Evolutionary conservation across 768 basidiomycete genomes (phyloP).

Genomic region (Lentinula guzmanii): DNA sequence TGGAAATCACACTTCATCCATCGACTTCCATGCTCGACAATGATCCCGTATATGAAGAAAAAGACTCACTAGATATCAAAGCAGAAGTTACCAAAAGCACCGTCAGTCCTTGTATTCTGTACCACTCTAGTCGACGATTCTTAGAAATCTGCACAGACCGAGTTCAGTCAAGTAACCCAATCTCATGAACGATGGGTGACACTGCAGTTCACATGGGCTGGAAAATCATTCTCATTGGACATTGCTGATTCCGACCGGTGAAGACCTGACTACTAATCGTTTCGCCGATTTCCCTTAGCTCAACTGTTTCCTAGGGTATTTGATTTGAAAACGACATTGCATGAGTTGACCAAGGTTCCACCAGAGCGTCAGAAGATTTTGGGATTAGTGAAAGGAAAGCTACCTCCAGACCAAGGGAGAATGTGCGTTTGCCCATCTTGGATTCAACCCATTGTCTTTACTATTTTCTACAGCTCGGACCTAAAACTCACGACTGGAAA

Average conservation of each 20-base stretch:
- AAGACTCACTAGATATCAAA: not conserved
- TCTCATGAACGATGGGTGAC: constrained; percentile 47
- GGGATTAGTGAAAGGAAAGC: constrained; percentile 77
- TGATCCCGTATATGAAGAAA: not conserved
- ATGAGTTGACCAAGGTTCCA: constrained; percentile 71
- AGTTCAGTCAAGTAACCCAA: not conserved
- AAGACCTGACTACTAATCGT: not conserved
- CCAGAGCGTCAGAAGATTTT: constrained; percentile 84
- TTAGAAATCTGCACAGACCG: not conserved
- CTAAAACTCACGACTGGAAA: constrained; percentile 52
- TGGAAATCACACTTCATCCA: constrained; percentile 2
- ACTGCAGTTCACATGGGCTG: constrained; percentile 68
- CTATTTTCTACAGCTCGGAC: constrained; percentile 38
- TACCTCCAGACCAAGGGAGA: constrained; percentile 67
- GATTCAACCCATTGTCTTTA: not conserved
- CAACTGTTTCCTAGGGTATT: constrained; percentile 48
- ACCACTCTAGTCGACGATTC: not conserved
- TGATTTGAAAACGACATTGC: constrained; percentile 68
- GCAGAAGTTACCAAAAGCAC: not conserved
- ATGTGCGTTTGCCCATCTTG: constrained; percentile 36
- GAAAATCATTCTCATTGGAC: constrained; percentile 56
- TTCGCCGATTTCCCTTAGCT: constrained; percentile 1
- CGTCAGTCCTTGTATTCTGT: not conserved
- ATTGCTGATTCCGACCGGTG: constrained; percentile 79
- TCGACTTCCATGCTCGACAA: not conserved